Percentiles rank a stretch among this genome's conserved stretches.
These are phyloP conservation scores for Zostera marina DNA, from an alignment of 116 monocot species.

Conservation along the genomic window DNA sequence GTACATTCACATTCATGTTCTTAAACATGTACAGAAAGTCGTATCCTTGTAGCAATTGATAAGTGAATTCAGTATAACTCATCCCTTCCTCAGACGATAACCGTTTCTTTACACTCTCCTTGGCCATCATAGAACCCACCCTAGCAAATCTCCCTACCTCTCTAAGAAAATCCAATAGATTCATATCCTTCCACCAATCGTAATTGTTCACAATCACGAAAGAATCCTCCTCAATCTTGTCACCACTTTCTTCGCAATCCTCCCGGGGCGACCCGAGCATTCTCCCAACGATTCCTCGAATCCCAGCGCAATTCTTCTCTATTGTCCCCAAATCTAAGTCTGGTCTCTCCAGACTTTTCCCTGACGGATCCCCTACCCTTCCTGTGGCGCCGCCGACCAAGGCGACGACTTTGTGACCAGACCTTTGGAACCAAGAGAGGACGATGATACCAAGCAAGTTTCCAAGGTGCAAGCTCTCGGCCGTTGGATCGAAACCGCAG, in stretches of 20 bases:
- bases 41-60: constrained; percentile 81
- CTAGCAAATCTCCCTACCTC: constrained; percentile 71
- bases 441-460: constrained; percentile 75
- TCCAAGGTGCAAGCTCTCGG: constrained; percentile 86
- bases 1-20: constrained; percentile 79
- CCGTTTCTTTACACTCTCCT: constrained; percentile 89
- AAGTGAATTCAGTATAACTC: constrained; percentile 93
- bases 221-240: constrained; percentile 12
- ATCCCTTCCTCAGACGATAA: constrained; percentile 75
- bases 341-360: constrained; percentile 65
- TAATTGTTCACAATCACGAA: constrained; percentile 53
- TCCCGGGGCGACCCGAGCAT: constrained; percentile 21
- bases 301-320: constrained; percentile 33
- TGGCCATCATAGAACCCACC: constrained; percentile 81
- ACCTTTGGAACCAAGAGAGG: constrained; percentile 72
- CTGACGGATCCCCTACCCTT: constrained; percentile 82
- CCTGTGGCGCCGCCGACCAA: constrained; percentile 82
- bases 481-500: constrained; percentile 94
- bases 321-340: constrained; percentile 45
- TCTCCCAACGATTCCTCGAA: constrained; percentile 19
- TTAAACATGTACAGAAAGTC: constrained; percentile 75
- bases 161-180: constrained; percentile 52
- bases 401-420: constrained; percentile 55
- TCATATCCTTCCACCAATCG: constrained; percentile 78
- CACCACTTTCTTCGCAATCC: background rate